phyloP scores from a whole-genome alignment of 2,329 filamentous ascomycete genomes.

The Colletotrichum sublineola region DNA sequence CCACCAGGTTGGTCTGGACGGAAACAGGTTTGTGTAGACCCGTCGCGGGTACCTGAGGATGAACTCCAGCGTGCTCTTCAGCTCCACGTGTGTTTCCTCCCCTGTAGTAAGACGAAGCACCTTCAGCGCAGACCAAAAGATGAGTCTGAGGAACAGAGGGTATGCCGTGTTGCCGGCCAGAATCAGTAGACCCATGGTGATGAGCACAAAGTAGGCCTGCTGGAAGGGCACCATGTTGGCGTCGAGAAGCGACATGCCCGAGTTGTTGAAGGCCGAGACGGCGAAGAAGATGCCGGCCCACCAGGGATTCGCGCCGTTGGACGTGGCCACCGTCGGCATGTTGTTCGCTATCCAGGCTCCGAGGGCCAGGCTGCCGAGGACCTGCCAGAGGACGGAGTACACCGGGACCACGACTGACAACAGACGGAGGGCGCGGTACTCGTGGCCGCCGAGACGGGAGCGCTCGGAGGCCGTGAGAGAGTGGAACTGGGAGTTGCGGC shows the following conservation, averaged over 20 bases:
- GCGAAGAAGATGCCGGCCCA: constrained; percentile 78
- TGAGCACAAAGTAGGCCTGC: constrained; percentile 62
- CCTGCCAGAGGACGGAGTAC: constrained; percentile 72
- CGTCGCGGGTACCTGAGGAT: constrained; percentile 69
- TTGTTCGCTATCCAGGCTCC: constrained; percentile 72
- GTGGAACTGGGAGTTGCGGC: constrained; percentile 68
- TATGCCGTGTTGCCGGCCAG: constrained; percentile 77
- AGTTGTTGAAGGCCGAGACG: constrained; percentile 78
- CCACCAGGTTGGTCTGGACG: constrained; percentile 74
- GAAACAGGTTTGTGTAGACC: constrained; percentile 75
- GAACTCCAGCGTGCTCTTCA: constrained; percentile 66
- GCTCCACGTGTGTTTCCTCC: constrained; percentile 52
- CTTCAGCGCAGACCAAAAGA: constrained; percentile 66
- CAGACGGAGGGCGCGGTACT: constrained; percentile 73
- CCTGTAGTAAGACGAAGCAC: constrained; percentile 55
- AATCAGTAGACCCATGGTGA: constrained; percentile 69
- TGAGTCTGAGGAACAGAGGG: constrained; percentile 72
- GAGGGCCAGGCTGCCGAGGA: constrained; percentile 69
- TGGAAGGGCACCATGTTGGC: constrained; percentile 75
- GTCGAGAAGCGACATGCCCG: constrained; percentile 77
- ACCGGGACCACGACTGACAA: constrained; percentile 71
- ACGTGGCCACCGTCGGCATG: constrained; percentile 60
- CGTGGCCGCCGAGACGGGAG: constrained; percentile 71
- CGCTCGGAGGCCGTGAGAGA: constrained; percentile 66
- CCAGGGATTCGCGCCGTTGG: constrained; percentile 74